Conservation (phyloP, 345 rosid genomes). For the Bretschneidera sinensis region DNA sequence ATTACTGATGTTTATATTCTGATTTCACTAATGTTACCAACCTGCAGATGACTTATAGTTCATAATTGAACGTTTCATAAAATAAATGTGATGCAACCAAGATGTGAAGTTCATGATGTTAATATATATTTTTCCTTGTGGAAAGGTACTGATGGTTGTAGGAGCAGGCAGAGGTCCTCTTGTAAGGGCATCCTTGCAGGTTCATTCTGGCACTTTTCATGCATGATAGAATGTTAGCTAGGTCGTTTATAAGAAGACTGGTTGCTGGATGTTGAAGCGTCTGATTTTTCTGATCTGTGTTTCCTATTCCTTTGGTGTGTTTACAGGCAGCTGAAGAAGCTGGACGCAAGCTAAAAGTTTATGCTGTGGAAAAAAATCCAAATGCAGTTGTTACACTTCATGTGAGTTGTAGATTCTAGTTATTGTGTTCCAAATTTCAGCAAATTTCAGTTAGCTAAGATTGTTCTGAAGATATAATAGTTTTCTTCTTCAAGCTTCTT, state of each 20-base stretch:
- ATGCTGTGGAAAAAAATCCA: conserved; percentile 98
- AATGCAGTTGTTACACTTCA: conserved; percentile 98
- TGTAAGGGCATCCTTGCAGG: conserved; percentile 97
- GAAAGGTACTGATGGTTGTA: conserved; percentile 96
- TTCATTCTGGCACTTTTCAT: conserved; percentile 24
- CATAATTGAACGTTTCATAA: neutral
- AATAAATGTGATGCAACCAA: conserved; percentile 1
- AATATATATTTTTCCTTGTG: conserved; percentile 11
- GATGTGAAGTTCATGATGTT: conserved; percentile 3
- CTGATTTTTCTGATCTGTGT: neutral
- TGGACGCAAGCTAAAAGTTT: conserved; percentile 74
- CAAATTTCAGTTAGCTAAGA: neutral
- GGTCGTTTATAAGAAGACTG: neutral
- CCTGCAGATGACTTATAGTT: neutral
- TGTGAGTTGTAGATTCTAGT: conserved; percentile 42
- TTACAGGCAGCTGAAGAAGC: conserved; percentile 95
- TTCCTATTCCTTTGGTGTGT: conserved; percentile 49
- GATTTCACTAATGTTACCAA: neutral
- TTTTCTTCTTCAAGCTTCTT: conserved; percentile 6
- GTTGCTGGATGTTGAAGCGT: conserved; percentile 14
- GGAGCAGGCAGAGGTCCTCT: conserved; percentile 99
- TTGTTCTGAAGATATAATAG: conserved; percentile 1
- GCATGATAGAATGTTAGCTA: conserved; percentile 11
- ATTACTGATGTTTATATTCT: conserved; percentile 1
- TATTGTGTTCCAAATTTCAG: conserved; percentile 4